phyloP scores from a whole-genome alignment of 2,329 filamentous ascomycete species.

The Xylaria sp. region DNA sequence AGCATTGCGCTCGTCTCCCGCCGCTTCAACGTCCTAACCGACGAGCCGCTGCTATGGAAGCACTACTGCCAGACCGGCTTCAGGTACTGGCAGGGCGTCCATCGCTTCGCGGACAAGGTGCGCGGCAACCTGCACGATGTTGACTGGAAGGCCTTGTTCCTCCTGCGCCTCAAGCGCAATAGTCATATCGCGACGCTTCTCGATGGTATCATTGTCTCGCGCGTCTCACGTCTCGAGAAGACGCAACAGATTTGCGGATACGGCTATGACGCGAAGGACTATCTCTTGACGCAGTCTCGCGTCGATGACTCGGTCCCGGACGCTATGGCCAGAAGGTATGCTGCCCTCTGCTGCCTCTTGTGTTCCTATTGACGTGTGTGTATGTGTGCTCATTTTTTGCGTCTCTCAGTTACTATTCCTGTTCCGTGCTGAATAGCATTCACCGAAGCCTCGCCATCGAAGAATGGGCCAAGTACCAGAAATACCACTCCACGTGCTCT shows the following conservation, averaged over 20 bases:
- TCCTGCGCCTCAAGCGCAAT: slow-evolving; percentile 51
- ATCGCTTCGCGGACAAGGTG: slow-evolving; percentile 56
- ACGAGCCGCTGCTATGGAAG: slow-evolving; percentile 75
- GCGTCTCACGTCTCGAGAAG: slow-evolving; percentile 62
- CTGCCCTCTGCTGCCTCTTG: neutral
- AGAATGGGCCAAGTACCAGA: slow-evolving; percentile 61
- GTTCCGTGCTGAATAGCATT: slow-evolving; percentile 68
- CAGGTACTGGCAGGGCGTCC: slow-evolving; percentile 66
- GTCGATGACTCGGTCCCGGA: slow-evolving; percentile 60
- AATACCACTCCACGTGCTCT: slow-evolving; percentile 26
- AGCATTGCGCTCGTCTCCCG: slow-evolving; percentile 52
- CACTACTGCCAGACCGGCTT: slow-evolving; percentile 65
- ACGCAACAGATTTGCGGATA: slow-evolving; percentile 65
- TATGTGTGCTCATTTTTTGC: neutral
- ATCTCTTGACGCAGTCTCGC: slow-evolving; percentile 61
- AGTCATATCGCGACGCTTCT: slow-evolving; percentile 49
- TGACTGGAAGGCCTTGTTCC: slow-evolving; percentile 70
- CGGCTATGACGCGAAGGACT: slow-evolving; percentile 87
- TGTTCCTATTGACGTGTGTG: neutral
- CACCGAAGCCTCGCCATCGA: slow-evolving; percentile 74
- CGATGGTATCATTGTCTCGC: slow-evolving; percentile 63
- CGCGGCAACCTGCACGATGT: slow-evolving; percentile 48
- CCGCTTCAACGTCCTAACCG: slow-evolving; percentile 59
- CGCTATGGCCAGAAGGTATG: slow-evolving; percentile 57
- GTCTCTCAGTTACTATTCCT: slow-evolving; percentile 60